Evolutionary conservation across 2,329 filamentous ascomycete genomes (phyloP).

Genomic region (Colletotrichum navitas): DNA sequence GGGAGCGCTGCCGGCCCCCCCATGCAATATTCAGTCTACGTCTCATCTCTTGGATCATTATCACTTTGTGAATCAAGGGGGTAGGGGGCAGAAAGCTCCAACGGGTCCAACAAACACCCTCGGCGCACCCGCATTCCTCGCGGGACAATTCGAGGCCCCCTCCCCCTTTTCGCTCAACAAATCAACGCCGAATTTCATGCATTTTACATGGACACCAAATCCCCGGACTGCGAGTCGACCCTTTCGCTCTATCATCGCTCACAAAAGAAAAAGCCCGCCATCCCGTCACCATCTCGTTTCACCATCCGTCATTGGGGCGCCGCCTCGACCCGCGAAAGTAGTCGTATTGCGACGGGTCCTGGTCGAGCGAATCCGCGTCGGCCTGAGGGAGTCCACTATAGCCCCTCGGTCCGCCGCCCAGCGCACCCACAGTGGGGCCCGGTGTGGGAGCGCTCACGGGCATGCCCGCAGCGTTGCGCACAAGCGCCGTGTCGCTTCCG

Average conservation of each 20-base stretch:
- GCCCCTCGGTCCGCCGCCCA: slow-evolving; percentile 69
- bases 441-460: slow-evolving; percentile 56
- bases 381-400: slow-evolving; percentile 71
- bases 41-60: slow-evolving; percentile 42
- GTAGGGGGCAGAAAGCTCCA: not conserved
- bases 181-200: slow-evolving; percentile 40
- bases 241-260: slow-evolving; percentile 34
- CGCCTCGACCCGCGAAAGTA: slow-evolving; percentile 63
- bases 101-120: not conserved
- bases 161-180: not conserved
- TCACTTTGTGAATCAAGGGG: slow-evolving; percentile 10
- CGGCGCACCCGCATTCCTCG: not conserved
- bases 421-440: slow-evolving; percentile 62
- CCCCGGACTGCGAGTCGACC: slow-evolving; percentile 14
- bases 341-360: slow-evolving; percentile 66
- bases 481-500: slow-evolving; percentile 65
- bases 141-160: not conserved
- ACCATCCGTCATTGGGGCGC: slow-evolving; percentile 57
- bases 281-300: slow-evolving; percentile 29
- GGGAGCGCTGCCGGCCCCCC: not conserved
- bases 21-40: slow-evolving; percentile 39
- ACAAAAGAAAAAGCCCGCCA: slow-evolving; percentile 28
- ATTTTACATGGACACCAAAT: slow-evolving; percentile 23
- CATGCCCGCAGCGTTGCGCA: slow-evolving; percentile 66
- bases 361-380: slow-evolving; percentile 55